A percentile compares a stretch with the other conserved stretches of the same genome.
These are phyloP conservation scores for Mycena epipterygia DNA, from an alignment of 768 basidiomycete genomes.

Conservation along the genomic window DNA sequence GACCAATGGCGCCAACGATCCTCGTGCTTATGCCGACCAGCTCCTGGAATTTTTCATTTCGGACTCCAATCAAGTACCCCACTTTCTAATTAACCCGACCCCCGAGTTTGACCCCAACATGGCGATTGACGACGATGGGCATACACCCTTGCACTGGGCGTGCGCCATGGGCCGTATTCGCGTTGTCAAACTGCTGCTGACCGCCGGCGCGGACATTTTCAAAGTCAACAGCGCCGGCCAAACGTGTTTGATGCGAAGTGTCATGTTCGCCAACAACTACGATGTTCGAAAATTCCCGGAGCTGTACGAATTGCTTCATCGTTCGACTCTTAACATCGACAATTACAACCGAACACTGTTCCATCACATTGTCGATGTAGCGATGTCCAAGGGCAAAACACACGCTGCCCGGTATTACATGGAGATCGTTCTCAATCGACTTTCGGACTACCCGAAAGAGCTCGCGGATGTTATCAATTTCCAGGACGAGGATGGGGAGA, in stretches of 20 bases:
- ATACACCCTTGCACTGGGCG: slow-evolving; percentile 98
- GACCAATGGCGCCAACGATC: slow-evolving; percentile 63
- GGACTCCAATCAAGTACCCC: slow-evolving; percentile 92
- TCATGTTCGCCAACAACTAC: slow-evolving; percentile 99
- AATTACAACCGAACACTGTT: slow-evolving; percentile 97
- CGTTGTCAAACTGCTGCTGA: slow-evolving; percentile 93
- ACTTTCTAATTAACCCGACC: slow-evolving; percentile 89
- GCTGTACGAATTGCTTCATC: slow-evolving; percentile 94
- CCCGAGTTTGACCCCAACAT: slow-evolving; percentile 95
- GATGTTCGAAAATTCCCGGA: slow-evolving; percentile 99
- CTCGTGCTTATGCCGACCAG: slow-evolving; percentile 90
- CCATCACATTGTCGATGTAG: slow-evolving; percentile 97
- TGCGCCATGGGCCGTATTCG: slow-evolving; percentile 99
- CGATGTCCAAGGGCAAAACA: slow-evolving; percentile 97
- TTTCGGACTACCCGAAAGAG: slow-evolving; percentile 95
- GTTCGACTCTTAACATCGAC: slow-evolving; percentile 99
- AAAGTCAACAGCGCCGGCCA: slow-evolving; percentile 97
- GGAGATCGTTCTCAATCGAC: slow-evolving; percentile 91
- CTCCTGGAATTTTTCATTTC: slow-evolving; percentile 99
- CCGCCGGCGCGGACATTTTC: slow-evolving; percentile 97
- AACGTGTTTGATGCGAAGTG: slow-evolving; percentile 97
- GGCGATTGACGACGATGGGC: slow-evolving; percentile 97
- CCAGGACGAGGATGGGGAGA: slow-evolving; percentile 99
- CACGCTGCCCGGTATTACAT: slow-evolving; percentile 99
- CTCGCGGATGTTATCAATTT: slow-evolving; percentile 99